Base-by-base conservation (phyloP, 108 stramenopile species). In the Cyclotella distinguenda region DNA sequence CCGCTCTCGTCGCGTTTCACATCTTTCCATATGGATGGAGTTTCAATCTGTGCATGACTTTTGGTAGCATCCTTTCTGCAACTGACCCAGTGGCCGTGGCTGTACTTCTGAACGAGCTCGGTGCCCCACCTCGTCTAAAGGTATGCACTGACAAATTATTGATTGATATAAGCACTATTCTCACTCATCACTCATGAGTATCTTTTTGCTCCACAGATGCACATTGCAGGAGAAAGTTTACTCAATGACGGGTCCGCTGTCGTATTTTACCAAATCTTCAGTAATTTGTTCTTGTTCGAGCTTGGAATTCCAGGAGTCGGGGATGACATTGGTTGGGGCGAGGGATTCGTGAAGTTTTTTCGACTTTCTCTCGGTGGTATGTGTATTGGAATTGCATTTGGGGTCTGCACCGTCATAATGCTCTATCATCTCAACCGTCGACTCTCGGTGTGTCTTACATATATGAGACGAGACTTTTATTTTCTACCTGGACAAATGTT, bases 21-120 rank as follows among this genome's bases (percentile, higher is more conserved):
- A 80, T 90, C 47, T 79, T 90, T 58, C 89, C 86, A 0, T 86
- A 79, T 60, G 78, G 57, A 19, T 90, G 89, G 89, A 72, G 76
- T 10, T 86, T 81, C 40, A 68, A 78, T 47, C 60, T 86, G 10
- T 57, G 78, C 44, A 67, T 95, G 70, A 86, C 89, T n/a, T 90
- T 96, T 55, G 96, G 94, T 33, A 64, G 86, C 19, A 95, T 97
- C 52, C 32, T 73, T 28, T 60, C 83, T 12, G 95, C 95, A 8
- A 98, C 96, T 1, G 97, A 98, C 67, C 97, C 97, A 0, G 94
- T 95, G 1, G 95, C 95, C 6, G 96, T 98, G 8, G 89, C 87
- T 16, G 90, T 89, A 1, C 64, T 93, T 8, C 67, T 91, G 33
- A 82, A 88, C 30, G 70, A 74, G 45, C 68, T 85, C 12, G 70